Evolutionary conservation across 2,329 filamentous ascomycete species (phyloP), one percentile per base, ranked within the genome.

Genomic region (Westerdykella ornata): DNA sequence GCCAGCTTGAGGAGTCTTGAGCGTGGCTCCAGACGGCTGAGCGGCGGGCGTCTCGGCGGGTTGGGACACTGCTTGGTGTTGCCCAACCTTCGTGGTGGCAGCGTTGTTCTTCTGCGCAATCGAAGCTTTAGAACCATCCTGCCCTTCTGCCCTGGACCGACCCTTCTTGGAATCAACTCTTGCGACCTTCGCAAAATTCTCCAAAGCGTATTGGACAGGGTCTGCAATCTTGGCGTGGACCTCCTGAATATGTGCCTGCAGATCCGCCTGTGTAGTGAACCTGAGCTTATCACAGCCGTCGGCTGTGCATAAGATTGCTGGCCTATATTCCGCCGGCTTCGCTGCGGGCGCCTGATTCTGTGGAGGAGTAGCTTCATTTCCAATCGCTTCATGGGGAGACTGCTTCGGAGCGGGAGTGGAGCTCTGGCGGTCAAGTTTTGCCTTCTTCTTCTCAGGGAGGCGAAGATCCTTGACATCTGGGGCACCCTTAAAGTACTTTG

Each of bases 381-480:
- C 22, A 9, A 11, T 11, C 8, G 22, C 4, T 9, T 26, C 30
- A 8, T 17, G 30, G 17, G 70, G 70, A 37, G 70, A 72, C 4
- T 60, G 55, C 34, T 59, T 63, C 6, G 62, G 53, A 31, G 54
- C 63, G 14, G 70, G 68, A 2, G 70, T 72, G 4, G 68, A 68
- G 1, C 57, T 62, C 32, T 67, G 61, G 42, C 65, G 72, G 13
- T 67, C 67, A 26, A 67, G 59, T 66, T 77, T 79, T 39, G 72
- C 69, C 53, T 71, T 76, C 67, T 81, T 82, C 42, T 69, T 68
- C 2, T 73, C 69, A 14, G 78, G 78, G 17, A 81, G 61, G 35
- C 77, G 74, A 35, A 82, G 68, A 47, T 79, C 75, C 38, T 72
- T 76, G 37, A 81, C 68, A 37, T 71, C 68, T 15, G 70, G 71